A percentile compares a stretch with the other conserved stretches of the same genome.
Conservation (phyloP, 2,329 filamentous ascomycete genomes). For the Stachybotrys chartarum region DNA sequence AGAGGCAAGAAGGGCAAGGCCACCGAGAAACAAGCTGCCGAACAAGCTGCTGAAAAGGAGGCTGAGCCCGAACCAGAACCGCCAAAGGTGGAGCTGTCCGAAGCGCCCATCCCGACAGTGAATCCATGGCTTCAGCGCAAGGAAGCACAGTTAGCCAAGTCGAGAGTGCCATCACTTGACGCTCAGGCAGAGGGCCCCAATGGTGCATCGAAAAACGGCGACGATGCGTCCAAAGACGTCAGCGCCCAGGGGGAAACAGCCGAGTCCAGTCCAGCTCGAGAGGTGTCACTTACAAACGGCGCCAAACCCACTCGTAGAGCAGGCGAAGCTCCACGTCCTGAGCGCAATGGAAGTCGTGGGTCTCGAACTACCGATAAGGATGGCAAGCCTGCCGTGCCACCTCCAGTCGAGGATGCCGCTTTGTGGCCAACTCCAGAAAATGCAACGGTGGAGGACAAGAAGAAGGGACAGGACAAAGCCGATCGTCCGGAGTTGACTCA, state of each 20-base stretch:
- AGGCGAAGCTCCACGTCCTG: constrained; percentile 29
- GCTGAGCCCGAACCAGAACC: constrained; percentile 34
- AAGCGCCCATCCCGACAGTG: constrained; percentile 74
- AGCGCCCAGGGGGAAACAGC: constrained; percentile 15
- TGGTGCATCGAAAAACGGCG: constrained; percentile 14
- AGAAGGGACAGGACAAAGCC: constrained; percentile 58
- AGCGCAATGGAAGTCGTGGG: constrained; percentile 39
- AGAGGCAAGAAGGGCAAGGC: constrained; percentile 56
- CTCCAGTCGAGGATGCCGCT: constrained; percentile 67
- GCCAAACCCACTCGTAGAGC: constrained; percentile 35
- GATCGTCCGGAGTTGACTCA: constrained; percentile 56
- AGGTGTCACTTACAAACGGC: constrained; percentile 24
- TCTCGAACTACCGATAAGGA: constrained; percentile 32
- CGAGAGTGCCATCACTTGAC: constrained; percentile 24
- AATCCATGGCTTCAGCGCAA: constrained; percentile 84
- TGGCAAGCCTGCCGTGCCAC: constrained; percentile 31
- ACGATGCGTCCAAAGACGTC: constrained; percentile 37
- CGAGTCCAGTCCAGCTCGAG: constrained; percentile 10
- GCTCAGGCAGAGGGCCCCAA: constrained; percentile 31
- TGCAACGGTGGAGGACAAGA: constrained; percentile 62
- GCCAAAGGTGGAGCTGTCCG: constrained; percentile 61
- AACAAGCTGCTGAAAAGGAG: constrained; percentile 53
- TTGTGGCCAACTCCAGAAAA: constrained; percentile 90
- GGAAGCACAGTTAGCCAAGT: constrained; percentile 54
- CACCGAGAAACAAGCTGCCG: constrained; percentile 32